phyloP scores from a whole-genome alignment of 305 asterid species.

The Solanum hybrid region DNA sequence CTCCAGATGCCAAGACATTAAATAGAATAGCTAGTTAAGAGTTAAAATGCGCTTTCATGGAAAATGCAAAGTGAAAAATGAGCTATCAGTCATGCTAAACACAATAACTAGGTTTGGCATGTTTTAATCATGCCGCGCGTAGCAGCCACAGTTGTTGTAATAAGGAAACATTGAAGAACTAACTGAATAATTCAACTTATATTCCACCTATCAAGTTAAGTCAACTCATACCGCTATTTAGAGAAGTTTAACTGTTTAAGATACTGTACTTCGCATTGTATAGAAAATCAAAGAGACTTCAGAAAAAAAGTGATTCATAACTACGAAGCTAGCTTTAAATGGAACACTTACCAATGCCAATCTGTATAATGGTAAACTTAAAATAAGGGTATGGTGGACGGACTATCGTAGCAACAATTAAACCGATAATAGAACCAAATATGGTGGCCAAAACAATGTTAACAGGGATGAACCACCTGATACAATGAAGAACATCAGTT shows the following conservation, averaged over 20 bases:
- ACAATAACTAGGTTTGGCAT: neutral
- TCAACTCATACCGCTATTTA: neutral
- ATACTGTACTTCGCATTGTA: neutral
- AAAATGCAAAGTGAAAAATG: neutral
- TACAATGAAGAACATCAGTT: conserved; percentile 5
- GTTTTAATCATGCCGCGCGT: neutral
- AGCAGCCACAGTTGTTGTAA: neutral
- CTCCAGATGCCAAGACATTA: neutral
- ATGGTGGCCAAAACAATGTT: conserved; percentile 71
- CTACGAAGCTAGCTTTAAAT: neutral
- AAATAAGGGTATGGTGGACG: conserved; percentile 89
- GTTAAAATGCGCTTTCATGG: neutral
- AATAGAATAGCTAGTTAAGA: neutral
- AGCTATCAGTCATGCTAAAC: neutral
- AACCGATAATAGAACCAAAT: conserved; percentile 83
- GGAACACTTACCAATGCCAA: conserved; percentile 68
- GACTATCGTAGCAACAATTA: conserved; percentile 52
- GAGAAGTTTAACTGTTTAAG: neutral
- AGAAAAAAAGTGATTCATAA: neutral
- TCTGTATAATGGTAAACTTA: conserved; percentile 80
- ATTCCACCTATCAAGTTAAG: neutral
- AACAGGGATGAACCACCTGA: conserved; percentile 98
- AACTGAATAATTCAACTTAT: neutral
- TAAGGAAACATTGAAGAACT: neutral
- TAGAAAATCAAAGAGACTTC: neutral